Conservation (phyloP, 2,329 filamentous ascomycete species). For the Aureobasidium sp. region DNA sequence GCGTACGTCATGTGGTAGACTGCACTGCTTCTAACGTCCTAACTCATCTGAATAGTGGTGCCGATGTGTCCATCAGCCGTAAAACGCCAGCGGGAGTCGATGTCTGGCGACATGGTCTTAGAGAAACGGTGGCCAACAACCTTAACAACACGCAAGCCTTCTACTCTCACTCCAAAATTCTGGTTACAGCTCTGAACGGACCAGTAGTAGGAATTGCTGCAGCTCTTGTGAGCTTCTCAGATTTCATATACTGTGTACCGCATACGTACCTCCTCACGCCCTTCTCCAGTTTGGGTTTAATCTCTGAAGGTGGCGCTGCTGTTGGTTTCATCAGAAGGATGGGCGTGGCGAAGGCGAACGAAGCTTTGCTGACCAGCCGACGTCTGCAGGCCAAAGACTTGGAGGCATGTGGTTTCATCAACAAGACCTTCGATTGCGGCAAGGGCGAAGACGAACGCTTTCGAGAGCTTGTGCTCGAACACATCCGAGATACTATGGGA, state of each 20-base stretch:
- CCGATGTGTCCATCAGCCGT: background rate
- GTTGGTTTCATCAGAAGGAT: background rate
- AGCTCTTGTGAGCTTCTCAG: background rate
- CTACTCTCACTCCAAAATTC: background rate
- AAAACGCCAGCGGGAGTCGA: background rate
- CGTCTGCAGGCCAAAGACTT: background rate
- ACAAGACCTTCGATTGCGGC: background rate
- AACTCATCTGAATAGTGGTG: background rate
- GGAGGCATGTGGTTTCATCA: background rate
- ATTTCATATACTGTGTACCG: background rate
- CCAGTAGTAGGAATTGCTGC: background rate
- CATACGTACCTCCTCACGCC: background rate
- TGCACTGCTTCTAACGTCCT: background rate
- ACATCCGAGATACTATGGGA: background rate
- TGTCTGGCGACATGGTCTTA: background rate
- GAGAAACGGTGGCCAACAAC: background rate
- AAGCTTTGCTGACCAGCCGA: background rate
- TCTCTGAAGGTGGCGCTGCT: background rate
- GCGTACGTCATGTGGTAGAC: background rate
- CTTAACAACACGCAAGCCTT: background rate
- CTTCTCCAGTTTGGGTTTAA: background rate
- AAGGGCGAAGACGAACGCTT: background rate
- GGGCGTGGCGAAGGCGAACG: background rate
- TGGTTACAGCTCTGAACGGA: background rate
- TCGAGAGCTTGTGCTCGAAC: background rate